These are phyloP conservation scores for Hirsutella minnesotensis DNA, from an alignment of 2,329 filamentous ascomycete species.

Conservation along the genomic window DNA sequence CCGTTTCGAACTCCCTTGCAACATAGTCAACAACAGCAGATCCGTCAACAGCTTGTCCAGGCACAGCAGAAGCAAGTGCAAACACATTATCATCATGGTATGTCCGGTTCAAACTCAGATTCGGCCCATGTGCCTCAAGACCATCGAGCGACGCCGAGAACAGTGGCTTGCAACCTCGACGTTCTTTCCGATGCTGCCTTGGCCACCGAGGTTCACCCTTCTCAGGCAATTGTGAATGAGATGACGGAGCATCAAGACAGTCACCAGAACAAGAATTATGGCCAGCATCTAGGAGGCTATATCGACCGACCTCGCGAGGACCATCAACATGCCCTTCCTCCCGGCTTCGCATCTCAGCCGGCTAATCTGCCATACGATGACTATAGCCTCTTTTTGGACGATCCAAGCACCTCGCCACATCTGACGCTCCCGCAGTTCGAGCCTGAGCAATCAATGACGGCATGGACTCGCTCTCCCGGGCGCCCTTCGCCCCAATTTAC, in stretches of 20 bases:
- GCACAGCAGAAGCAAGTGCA: constrained; percentile 6
- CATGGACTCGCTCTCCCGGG: constrained; percentile 35
- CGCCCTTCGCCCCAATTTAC: constrained; percentile 41
- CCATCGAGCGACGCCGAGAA: constrained; percentile 31
- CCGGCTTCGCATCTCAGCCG: constrained; percentile 21
- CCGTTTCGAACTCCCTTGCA: constrained; percentile 3
- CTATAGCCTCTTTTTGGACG: constrained; percentile 48
- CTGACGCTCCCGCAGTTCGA: constrained; percentile 44
- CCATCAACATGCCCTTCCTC: constrained; percentile 25
- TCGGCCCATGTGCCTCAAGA: constrained; percentile 31
- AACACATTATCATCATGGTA: constrained; percentile 26
- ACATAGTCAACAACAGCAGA: constrained; percentile 5
- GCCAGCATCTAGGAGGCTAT: constrained; percentile 33
- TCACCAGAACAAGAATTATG: constrained; percentile 37
- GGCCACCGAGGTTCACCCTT: constrained; percentile 40
- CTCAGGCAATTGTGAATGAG: constrained; percentile 37
- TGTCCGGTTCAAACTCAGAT: constrained; percentile 21
- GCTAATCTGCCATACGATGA: constrained; percentile 34
- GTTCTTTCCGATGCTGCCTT: constrained; percentile 48
- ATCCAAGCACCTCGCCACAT: constrained; percentile 41
- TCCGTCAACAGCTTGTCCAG: constrained; percentile 8
- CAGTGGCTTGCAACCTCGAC: constrained; percentile 43
- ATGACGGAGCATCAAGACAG: constrained; percentile 26
- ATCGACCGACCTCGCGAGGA: constrained; percentile 37
- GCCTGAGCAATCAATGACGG: constrained; percentile 36